phyloP scores from a whole-genome alignment of 345 rosid species.

The Eucalyptus virginea region DNA sequence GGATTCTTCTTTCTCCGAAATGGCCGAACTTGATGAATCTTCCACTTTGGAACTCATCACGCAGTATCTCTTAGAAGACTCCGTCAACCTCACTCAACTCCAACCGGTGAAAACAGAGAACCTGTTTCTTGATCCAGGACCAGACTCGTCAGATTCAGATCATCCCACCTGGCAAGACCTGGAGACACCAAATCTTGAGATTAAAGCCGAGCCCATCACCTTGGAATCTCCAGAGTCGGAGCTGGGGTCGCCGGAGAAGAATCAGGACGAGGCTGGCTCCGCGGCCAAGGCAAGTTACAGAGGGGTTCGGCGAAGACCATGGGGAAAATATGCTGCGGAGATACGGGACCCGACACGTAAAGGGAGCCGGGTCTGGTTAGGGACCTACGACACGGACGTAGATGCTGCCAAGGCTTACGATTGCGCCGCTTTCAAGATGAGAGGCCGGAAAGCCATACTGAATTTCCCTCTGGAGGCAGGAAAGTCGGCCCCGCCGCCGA shows the following conservation, averaged over 20 bases:
- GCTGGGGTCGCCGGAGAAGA: not conserved
- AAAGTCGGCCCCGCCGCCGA: conserved; percentile 34
- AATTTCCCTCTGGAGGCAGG: conserved; percentile 90
- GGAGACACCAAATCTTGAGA: not conserved
- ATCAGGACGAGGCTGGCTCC: not conserved
- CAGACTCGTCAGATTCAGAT: conserved; percentile 16
- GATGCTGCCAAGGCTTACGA: conserved; percentile 96
- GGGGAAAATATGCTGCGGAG: conserved; percentile 97
- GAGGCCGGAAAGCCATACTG: conserved; percentile 78
- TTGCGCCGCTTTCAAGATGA: conserved; percentile 68
- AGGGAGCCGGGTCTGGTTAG: conserved; percentile 87
- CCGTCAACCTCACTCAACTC: conserved; percentile 10
- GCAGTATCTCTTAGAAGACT: not conserved
- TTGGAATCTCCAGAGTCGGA: not conserved
- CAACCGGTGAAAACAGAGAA: conserved; percentile 16
- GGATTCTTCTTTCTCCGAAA: not conserved
- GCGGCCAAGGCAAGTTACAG: conserved; percentile 38
- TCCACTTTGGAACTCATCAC: not conserved
- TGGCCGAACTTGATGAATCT: not conserved
- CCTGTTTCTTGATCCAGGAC: conserved; percentile 14
- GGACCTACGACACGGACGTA: conserved; percentile 57
- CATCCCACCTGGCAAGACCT: conserved; percentile 6
- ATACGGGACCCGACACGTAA: conserved; percentile 74
- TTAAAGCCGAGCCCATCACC: not conserved
- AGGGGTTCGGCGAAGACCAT: conserved; percentile 87